Base-by-base conservation (phyloP, 305 asterid species). In the Coffea humblotiana region DNA sequence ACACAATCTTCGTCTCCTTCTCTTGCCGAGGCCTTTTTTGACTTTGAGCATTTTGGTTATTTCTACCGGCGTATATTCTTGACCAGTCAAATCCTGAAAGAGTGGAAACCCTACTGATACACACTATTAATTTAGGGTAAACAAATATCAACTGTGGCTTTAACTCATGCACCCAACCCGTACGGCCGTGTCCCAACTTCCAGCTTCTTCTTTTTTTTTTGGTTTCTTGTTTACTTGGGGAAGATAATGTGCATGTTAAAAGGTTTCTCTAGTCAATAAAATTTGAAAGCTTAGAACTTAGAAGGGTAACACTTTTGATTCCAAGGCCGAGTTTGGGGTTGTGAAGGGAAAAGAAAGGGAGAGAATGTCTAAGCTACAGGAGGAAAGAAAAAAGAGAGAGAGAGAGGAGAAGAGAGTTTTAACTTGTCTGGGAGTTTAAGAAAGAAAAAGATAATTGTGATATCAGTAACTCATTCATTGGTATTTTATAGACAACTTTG, bases 21-120 rank as follows among this genome's bases (percentile, higher is more conserved):
- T 47, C 58, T 80, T 78, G 77, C 73, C 43, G 43, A 72, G 40
- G 60, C 67, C 21, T 82, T 54, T 74, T 40, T 70, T 79, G 52
- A 83, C 78, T 77, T 79, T 61, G 75, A 75, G 72, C 51, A 15
- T 66, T 32, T 23, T 0, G 2, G 5, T 23, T 43, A 0, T 68
- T 78, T 58, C 9, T 23, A n/a, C 11, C 56, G 13, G 82, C 75
- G 77, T 80, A 63, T 77, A 77, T 78, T 79, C 11, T 81, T 84
- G 87, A 84, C 84, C 82, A 68, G 82, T 81, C 84, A 84, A 81
- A 21, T 11, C 51, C 6, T 19, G 1, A 8, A 51, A 15, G 14
- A 10, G 1, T 37, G 19, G 56, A 65, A 65, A 65, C 14, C 21
- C 18, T 65, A 65, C 32, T 65, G 23, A 65, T 65, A 1, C 43